Base-by-base conservation (phyloP, 345 rosid genomes). In the Eucalyptus erythrocorys region DNA sequence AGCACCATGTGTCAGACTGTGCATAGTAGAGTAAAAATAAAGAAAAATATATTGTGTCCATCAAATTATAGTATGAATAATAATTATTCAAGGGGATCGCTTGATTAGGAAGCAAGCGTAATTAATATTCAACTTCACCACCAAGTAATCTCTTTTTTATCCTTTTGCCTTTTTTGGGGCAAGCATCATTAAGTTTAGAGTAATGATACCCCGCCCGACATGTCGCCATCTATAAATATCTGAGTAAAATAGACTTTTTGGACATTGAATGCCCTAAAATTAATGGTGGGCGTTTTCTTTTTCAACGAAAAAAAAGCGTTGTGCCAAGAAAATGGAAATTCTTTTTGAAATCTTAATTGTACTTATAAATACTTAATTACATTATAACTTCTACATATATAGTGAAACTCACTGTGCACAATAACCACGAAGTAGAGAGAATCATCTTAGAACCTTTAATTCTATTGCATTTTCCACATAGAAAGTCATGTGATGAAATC, bases 401-500 rank as follows among this genome's bases (percentile, higher is more conserved):
- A 66, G 10, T 66, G 6, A 66, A 66, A 66, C 11, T 66, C 79
- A 32, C 2, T 19, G 1, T 2, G 1, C 17, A 19, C 43, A 34
- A 17, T 4, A 19, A 21, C 6, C 13, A 17, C 0, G 4, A 68
- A 68, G 0, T 34, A 68, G 7, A 68, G 10, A 64, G 42, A 68
- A 34, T 9, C 37, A 8, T 68, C 34, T 34, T 5, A 34, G 12
- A 8, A 34, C 3, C 22, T 68, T 4, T 34, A 32, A 32, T 32
- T 68, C 42, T 43, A 34, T 32, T 7, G 24, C 10, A 8, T 13
- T 64, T 64, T 2, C 1, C 8, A 13, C 1, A 1, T n/a, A 14
- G 37, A n/a, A n/a, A 7, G 0, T 64, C 40, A n/a, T 16, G n/a
- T 0, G 4, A 64, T n/a, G 17, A 15, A 64, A n/a, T 16, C 24